Conservation (phyloP, 1,284 basidiomycete genomes). For the Ustilago trichophora region DNA sequence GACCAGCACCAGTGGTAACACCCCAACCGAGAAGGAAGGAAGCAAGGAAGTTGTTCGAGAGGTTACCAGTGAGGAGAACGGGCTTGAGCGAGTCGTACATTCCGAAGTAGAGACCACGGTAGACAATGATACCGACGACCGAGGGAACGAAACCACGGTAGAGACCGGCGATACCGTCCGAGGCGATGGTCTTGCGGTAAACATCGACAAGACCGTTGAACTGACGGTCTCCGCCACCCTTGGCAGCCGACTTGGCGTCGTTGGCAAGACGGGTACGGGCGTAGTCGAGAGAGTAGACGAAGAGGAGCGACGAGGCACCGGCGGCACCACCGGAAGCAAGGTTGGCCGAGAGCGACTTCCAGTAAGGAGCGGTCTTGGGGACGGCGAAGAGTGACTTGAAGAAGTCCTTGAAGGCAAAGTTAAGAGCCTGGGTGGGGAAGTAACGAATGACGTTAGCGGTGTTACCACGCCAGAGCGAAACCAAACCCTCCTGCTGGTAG, state of each 20-base stretch:
- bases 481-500: constrained; percentile 66
- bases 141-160: constrained; percentile 67
- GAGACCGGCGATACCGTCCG: constrained; percentile 66
- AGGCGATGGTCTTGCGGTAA: constrained; percentile 66
- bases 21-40: constrained; percentile 67
- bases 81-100: constrained; percentile 68
- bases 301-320: constrained; percentile 66
- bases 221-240: constrained; percentile 66
- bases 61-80: constrained; percentile 63
- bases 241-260: constrained; percentile 66
- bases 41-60: constrained; percentile 66
- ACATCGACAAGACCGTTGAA: constrained; percentile 67
- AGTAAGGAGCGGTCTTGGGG: constrained; percentile 65
- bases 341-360: constrained; percentile 66
- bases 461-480: constrained; percentile 67
- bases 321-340: constrained; percentile 67
- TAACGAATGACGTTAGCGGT: constrained; percentile 67
- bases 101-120: constrained; percentile 68
- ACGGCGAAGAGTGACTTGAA: constrained; percentile 66
- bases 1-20: constrained; percentile 67
- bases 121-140: constrained; percentile 67
- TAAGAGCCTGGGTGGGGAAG: constrained; percentile 67
- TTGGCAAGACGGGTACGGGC: constrained; percentile 68
- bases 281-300: constrained; percentile 67
- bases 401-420: constrained; percentile 67